phyloP scores from a whole-genome alignment of 2,329 filamentous ascomycete genomes.

The Paecilomyces variotii region DNA sequence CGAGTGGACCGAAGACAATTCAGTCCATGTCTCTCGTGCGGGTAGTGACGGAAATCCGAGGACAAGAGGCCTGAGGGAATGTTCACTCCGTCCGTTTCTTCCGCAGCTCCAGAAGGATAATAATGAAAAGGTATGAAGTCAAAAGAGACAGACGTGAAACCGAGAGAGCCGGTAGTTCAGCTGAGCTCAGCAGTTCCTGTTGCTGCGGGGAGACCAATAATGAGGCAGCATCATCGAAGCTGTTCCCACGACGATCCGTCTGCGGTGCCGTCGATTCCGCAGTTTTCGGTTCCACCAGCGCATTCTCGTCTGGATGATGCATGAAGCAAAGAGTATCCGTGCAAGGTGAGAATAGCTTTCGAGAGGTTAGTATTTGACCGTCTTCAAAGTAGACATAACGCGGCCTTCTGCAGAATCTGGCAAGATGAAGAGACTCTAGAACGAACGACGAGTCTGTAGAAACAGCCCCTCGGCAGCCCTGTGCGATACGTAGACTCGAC shows the following conservation, averaged over 20 bases:
- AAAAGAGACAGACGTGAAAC: background rate
- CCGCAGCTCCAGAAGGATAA: background rate
- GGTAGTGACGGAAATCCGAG: background rate
- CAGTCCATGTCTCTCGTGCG: background rate
- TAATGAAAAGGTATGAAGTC: background rate
- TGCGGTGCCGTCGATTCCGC: background rate
- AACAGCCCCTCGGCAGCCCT: too few species aligned
- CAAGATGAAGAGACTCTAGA: too few species aligned
- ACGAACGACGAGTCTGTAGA: too few species aligned
- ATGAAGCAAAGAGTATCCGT: too few species aligned
- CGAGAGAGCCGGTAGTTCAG: background rate
- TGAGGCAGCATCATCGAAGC: background rate
- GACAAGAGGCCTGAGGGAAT: background rate
- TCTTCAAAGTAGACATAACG: too few species aligned
- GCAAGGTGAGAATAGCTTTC: too few species aligned
- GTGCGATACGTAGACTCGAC: background rate
- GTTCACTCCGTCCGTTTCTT: background rate
- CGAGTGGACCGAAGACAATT: background rate
- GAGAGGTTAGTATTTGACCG: too few species aligned
- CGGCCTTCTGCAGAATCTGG: too few species aligned
- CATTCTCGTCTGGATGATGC: background rate
- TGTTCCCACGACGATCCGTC: background rate
- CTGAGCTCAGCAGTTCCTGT: background rate
- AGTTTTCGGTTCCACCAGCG: background rate
- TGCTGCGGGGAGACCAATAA: background rate